Conservation (phyloP, 2,329 filamentous ascomycete species). For the Seiridium unicorne region DNA sequence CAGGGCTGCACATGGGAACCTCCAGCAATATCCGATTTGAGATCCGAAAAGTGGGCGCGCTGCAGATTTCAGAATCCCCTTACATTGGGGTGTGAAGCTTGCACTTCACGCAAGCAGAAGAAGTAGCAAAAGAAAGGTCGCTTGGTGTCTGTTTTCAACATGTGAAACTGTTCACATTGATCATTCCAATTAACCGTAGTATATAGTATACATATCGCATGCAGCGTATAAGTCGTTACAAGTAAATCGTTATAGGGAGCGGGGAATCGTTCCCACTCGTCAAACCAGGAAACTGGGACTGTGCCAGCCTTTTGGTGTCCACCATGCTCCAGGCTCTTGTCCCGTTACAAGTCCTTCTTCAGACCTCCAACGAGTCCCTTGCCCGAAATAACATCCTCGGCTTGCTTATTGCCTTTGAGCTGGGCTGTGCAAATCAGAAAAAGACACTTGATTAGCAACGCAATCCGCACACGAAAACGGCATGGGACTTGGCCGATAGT, state of each 20-base stretch:
- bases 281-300: not conserved
- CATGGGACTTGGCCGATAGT: not conserved
- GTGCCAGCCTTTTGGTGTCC: not conserved
- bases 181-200: too few relatives aligned
- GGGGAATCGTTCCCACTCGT: too few relatives aligned
- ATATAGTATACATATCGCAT: too few relatives aligned
- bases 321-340: not conserved
- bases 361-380: constrained; percentile 24
- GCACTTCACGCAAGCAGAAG: too few relatives aligned
- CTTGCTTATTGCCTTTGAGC: constrained; percentile 35
- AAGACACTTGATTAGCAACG: not conserved
- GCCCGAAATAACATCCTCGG: constrained; percentile 26
- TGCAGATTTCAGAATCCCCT: too few relatives aligned
- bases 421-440: constrained; percentile 21
- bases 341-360: constrained; percentile 25
- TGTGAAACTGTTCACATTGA: too few relatives aligned
- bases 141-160: too few relatives aligned
- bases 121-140: too few relatives aligned
- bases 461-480: not conserved
- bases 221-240: too few relatives aligned
- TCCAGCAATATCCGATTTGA: not conserved
- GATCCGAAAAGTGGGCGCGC: not conserved
- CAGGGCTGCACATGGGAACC: not conserved
- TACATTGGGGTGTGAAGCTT: too few relatives aligned
- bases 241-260: too few relatives aligned